Evolutionary conservation across 352 stramenopile species (phyloP).

Genomic region (Phytophthora fragariae): DNA sequence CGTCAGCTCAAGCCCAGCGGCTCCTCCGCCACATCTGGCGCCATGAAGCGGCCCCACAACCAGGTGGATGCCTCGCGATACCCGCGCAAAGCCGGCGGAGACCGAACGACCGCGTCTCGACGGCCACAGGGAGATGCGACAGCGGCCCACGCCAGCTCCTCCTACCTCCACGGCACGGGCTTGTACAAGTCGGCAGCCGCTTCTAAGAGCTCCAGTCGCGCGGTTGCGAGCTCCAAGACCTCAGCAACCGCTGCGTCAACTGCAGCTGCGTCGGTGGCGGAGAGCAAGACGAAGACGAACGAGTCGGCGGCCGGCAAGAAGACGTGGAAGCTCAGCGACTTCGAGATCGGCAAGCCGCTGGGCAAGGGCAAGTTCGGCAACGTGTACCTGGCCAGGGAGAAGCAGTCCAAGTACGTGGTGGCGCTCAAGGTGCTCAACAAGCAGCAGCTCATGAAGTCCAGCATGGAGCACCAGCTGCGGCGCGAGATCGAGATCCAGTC

Average conservation of each 20-base stretch:
- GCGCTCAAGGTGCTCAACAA: conserved; percentile 99
- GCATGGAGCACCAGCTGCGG: conserved; percentile 98
- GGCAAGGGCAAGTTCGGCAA: conserved; percentile 99
- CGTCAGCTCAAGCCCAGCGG: conserved; percentile 27
- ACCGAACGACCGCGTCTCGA: conserved; percentile 25
- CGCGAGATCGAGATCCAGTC: conserved; percentile 99
- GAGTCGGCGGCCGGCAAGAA: conserved; percentile 32
- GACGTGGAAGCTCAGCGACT: conserved; percentile 97
- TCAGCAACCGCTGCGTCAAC: neutral
- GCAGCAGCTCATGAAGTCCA: conserved; percentile 96
- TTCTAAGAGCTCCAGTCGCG: neutral
- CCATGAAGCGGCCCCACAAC: conserved; percentile 46
- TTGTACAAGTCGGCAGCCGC: conserved; percentile 13
- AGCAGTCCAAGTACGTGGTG: conserved; percentile 98
- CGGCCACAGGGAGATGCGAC: conserved; percentile 28
- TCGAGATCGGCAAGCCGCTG: conserved; percentile 99
- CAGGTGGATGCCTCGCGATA: conserved; percentile 35
- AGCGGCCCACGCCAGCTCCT: conserved; percentile 32
- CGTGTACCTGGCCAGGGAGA: conserved; percentile 99
- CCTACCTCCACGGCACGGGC: conserved; percentile 17
- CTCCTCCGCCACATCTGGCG: neutral
- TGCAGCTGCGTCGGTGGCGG: neutral
- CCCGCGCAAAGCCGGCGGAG: conserved; percentile 40
- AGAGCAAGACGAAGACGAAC: conserved; percentile 1
- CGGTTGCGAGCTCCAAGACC: neutral